These are phyloP conservation scores for Clarireedia hainanense DNA, from an alignment of 2,329 filamentous ascomycete species.

Conservation along the genomic window DNA sequence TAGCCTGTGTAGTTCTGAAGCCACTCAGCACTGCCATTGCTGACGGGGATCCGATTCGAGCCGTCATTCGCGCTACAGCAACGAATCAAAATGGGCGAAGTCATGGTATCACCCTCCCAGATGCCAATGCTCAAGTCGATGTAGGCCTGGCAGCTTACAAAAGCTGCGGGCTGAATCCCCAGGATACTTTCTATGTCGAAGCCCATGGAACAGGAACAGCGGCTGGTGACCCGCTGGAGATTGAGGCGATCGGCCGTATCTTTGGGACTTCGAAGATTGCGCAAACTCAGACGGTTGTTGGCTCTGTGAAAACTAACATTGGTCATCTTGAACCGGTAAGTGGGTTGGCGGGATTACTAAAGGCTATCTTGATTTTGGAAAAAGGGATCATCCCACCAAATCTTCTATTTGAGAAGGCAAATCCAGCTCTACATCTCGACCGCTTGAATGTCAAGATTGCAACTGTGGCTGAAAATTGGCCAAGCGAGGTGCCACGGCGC, in stretches of 20 bases:
- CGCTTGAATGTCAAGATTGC: neutral
- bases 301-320: conserved; percentile 21
- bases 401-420: conserved; percentile 28
- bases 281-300: conserved; percentile 8
- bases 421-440: conserved; percentile 23
- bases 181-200: conserved; percentile 9
- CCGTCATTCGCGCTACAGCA: conserved; percentile 39
- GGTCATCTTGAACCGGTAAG: conserved; percentile 24
- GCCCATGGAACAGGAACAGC: conserved; percentile 16
- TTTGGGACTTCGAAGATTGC: conserved; percentile 1
- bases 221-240: conserved; percentile 18
- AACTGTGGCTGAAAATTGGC: conserved; percentile 1
- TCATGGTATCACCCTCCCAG: conserved; percentile 47
- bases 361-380: conserved; percentile 22
- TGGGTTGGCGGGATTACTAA: conserved; percentile 27
- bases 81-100: conserved; percentile 44
- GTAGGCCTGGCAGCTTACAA: conserved; percentile 39
- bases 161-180: conserved; percentile 33
- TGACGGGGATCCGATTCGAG: conserved; percentile 49
- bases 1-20: no score
- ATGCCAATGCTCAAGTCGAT: conserved; percentile 33
- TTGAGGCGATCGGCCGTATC: conserved; percentile 4
- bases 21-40: no score
- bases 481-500: conserved; percentile 1
- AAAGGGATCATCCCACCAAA: conserved; percentile 26